These are phyloP conservation scores for Albugo laibachii DNA, from an alignment of 352 stramenopile genomes.

Conservation along the genomic window DNA sequence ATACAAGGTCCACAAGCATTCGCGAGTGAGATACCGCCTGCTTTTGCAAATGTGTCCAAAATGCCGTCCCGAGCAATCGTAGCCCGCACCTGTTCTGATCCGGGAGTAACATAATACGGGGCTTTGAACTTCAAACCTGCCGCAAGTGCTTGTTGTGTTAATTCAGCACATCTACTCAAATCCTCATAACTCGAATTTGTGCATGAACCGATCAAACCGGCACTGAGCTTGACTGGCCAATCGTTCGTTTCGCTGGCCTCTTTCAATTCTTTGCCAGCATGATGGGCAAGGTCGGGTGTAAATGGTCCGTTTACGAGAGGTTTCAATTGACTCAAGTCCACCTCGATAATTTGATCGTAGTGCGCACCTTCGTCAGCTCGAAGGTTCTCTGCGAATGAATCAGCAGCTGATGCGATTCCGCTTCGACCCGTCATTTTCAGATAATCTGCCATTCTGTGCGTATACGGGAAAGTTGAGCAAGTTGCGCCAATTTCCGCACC, in stretches of 20 bases:
- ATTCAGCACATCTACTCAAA: conserved; percentile 79
- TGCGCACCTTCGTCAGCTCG: conserved; percentile 77
- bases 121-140: conserved; percentile 83
- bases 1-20: conserved; percentile 89
- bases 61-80: conserved; percentile 84
- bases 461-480: conserved; percentile 88
- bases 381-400: conserved; percentile 77
- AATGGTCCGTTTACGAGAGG: conserved; percentile 85
- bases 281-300: conserved; percentile 80
- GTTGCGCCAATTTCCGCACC: conserved; percentile 86
- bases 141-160: conserved; percentile 67
- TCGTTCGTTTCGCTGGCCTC: conserved; percentile 67
- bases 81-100: conserved; percentile 83
- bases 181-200: conserved; percentile 92
- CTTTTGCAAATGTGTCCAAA: conserved; percentile 76
- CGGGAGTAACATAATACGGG: conserved; percentile 83
- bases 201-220: conserved; percentile 86
- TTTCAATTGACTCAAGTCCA: conserved; percentile 82
- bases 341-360: conserved; percentile 88
- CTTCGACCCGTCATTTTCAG: conserved; percentile 75
- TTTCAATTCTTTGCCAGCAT: conserved; percentile 47
- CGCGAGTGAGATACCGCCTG: conserved; percentile 75
- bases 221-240: conserved; percentile 79
- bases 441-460: conserved; percentile 84
- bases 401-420: conserved; percentile 75